Conservation (phyloP, 768 basidiomycete species). For the Hortiboletus flavorubellus region DNA sequence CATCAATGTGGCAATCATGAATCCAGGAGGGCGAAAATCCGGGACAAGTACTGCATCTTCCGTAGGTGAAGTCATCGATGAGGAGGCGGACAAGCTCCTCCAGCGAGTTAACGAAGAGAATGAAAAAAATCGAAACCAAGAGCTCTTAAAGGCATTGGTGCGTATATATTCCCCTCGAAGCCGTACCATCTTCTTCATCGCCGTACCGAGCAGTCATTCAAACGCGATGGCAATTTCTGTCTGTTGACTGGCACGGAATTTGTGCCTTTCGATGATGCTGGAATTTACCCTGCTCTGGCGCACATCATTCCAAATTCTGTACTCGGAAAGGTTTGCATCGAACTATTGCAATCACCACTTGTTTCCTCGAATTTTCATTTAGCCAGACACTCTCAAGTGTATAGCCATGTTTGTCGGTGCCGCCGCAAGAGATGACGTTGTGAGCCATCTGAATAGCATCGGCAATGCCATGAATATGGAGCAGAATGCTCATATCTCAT, state of each 20-base stretch:
- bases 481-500: not conserved
- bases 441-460: not conserved
- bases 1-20: not conserved
- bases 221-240: not conserved
- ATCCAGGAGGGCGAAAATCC: not conserved
- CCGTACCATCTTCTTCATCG: not conserved
- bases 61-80: not conserved
- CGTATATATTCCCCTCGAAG: not conserved
- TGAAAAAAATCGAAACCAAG: not conserved
- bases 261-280: not conserved
- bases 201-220: not conserved
- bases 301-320: constrained; percentile 2
- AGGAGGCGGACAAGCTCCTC: not conserved
- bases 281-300: not conserved
- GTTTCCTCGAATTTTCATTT: no score
- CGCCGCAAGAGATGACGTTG: not conserved
- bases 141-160: constrained; percentile 3
- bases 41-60: not conserved
- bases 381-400: no score
- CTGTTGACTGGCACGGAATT: not conserved
- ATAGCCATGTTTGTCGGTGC: no score
- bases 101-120: not conserved
- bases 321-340: not conserved
- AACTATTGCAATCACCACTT: no score
- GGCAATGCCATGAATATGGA: constrained; percentile 3